Evolutionary conservation across 257 asterid genomes (phyloP), one percentile per base, ranked within the genome.

Genomic region (Jasminum sambac): DNA sequence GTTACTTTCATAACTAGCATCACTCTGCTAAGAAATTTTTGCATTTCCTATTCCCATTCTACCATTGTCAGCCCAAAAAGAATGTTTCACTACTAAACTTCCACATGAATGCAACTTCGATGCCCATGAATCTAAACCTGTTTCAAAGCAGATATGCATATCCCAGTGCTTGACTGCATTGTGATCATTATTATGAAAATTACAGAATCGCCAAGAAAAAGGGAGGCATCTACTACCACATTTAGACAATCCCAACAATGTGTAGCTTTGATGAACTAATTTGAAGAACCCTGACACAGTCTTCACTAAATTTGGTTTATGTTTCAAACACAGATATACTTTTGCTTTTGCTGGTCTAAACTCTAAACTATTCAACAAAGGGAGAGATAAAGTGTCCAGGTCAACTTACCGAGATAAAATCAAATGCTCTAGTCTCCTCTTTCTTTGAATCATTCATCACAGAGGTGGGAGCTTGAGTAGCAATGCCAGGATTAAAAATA

Each of bases 381-480:
- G 78, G 44, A 68, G 17, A 38, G 19, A 73, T 12, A 58, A 71
- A 50, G 70, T 34, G 55, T 30, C 39, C 61, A 68, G 12, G 61
- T 58, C 64, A 76, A 80, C 99, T 83, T 78, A 95, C 99, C 42
- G 96, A 88, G 77, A 95, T 92, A 82, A 95, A 95, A 84, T 95
- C 98, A 78, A 95, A 95, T 71, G 99, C 99, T 78, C 75, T 88
- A 0, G 87, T 85, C 4, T 89, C 95, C 86, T 88, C 97, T 84
- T 89, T 88, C 82, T 87, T 89, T 13, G 88, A 81, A 74, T 79
- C 85, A 52, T 75, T 88, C 93, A 88, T 91, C 80, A 87, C 69
- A 59, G 99, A 87, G 26, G 96, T 80, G 59, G 97, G 91, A 86
- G 90, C 86, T 78, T 87, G 92, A 70, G 80, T 70, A 59, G 89